These are phyloP conservation scores for Trifolium pratense DNA, from an alignment of 306 rosid species.

Conservation along the genomic window DNA sequence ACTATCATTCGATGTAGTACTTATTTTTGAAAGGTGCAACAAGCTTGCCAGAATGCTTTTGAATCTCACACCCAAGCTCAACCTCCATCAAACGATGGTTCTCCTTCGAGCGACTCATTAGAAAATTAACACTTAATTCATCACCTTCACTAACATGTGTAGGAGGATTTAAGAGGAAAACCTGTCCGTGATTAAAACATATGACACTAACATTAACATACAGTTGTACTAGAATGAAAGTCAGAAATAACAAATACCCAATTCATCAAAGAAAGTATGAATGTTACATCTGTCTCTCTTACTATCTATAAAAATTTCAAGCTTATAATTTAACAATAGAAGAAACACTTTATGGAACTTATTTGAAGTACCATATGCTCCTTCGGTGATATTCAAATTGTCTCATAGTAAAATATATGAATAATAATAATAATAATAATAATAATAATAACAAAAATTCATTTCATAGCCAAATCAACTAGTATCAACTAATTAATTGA, in stretches of 20 bases:
- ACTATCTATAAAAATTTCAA: background rate
- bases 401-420: conserved; percentile 11
- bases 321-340: conserved; percentile 29
- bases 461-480: background rate
- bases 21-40: conserved; percentile 63
- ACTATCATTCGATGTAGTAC: conserved; percentile 80
- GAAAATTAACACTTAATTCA: conserved; percentile 65
- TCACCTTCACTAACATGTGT: conserved; percentile 67
- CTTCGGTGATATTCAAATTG: conserved; percentile 20
- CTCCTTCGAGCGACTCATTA: conserved; percentile 84
- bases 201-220: conserved; percentile 20
- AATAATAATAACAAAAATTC: no score
- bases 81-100: conserved; percentile 96
- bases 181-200: conserved; percentile 54
- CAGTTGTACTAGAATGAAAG: conserved; percentile 23
- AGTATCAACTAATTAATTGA: background rate
- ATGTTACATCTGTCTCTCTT: conserved; percentile 5
- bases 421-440: conserved; percentile 9
- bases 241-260: background rate
- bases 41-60: conserved; percentile 60
- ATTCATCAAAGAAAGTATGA: conserved; percentile 14
- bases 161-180: conserved; percentile 79
- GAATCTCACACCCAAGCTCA: conserved; percentile 78
- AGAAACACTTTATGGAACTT: conserved; percentile 6
- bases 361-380: conserved; percentile 10